These are phyloP conservation scores for Fusarium sp. DNA, from an alignment of 2,329 filamentous ascomycete genomes.

Conservation along the genomic window DNA sequence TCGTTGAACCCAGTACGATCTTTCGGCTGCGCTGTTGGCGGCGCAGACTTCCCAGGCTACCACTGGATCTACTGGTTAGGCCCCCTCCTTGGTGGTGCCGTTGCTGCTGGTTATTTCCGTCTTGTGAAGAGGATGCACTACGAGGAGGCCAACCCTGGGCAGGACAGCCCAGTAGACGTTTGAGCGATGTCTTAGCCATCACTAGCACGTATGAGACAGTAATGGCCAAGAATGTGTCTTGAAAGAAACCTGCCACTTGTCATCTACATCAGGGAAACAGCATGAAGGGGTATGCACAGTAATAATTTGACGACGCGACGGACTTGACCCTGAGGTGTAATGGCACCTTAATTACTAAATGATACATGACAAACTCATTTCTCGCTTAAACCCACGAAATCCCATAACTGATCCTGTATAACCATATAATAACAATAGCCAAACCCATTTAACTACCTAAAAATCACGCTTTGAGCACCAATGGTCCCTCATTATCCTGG, in stretches of 20 bases:
- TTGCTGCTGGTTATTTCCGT: constrained; percentile 61
- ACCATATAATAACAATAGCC: neutral
- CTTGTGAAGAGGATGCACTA: constrained; percentile 62
- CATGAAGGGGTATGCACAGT: too few relatives aligned
- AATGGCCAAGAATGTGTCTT: neutral
- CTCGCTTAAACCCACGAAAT: neutral
- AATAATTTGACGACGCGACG: too few relatives aligned
- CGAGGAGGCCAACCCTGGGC: constrained; percentile 59
- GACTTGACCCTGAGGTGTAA: neutral
- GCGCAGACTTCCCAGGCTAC: constrained; percentile 54
- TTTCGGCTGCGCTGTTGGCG: constrained; percentile 59
- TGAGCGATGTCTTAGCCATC: neutral
- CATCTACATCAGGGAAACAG: neutral
- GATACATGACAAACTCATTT: neutral
- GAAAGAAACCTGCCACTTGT: neutral
- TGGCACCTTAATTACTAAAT: neutral
- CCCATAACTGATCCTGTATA: neutral
- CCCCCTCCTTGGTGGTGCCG: constrained; percentile 58
- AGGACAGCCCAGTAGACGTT: constrained; percentile 44
- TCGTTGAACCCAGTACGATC: constrained; percentile 61
- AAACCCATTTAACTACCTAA: neutral
- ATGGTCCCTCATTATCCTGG: constrained; percentile 16
- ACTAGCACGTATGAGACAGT: too few relatives aligned
- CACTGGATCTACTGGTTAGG: constrained; percentile 67
- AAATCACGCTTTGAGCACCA: constrained; percentile 14